These are phyloP conservation scores for Boletus rex-veris DNA, from an alignment of 768 basidiomycete genomes.

Conservation along the genomic window DNA sequence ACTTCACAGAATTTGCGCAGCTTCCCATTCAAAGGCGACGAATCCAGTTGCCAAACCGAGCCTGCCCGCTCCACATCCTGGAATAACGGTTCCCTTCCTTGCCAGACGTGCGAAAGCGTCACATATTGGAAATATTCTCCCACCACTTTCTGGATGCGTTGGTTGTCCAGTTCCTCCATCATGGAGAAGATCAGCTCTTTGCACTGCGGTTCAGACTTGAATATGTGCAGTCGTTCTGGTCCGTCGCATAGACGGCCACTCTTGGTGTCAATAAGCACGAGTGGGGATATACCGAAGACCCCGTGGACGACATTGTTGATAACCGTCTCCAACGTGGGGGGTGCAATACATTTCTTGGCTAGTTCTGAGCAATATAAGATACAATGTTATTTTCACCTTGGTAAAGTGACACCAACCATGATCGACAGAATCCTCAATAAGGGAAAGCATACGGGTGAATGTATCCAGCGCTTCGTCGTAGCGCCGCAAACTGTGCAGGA, in stretches of 20 bases:
- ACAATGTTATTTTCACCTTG: too few relatives aligned
- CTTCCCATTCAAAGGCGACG: slow-evolving; percentile 2
- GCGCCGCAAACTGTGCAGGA: neutral
- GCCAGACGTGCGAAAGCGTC: slow-evolving; percentile 14
- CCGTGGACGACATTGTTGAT: neutral
- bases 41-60: slow-evolving; percentile 4
- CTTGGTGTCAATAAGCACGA: neutral
- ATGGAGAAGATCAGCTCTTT: slow-evolving; percentile 8
- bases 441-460: neutral
- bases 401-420: neutral
- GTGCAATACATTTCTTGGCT: neutral
- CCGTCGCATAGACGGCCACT: neutral
- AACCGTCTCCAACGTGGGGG: neutral
- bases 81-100: slow-evolving; percentile 8
- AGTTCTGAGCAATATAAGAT: neutral
- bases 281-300: neutral
- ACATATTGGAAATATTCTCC: slow-evolving; percentile 7
- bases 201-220: slow-evolving; percentile 1
- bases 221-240: neutral
- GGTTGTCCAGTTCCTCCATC: slow-evolving; percentile 1
- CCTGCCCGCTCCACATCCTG: slow-evolving; percentile 1
- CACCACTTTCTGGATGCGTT: neutral
- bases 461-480: neutral
- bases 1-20: slow-evolving; percentile 7
- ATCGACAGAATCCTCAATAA: neutral